Percentiles rank a stretch among this genome's conserved stretches.
Conservation (phyloP, 345 rosid species). For the Eucalyptus leucophloia region DNA sequence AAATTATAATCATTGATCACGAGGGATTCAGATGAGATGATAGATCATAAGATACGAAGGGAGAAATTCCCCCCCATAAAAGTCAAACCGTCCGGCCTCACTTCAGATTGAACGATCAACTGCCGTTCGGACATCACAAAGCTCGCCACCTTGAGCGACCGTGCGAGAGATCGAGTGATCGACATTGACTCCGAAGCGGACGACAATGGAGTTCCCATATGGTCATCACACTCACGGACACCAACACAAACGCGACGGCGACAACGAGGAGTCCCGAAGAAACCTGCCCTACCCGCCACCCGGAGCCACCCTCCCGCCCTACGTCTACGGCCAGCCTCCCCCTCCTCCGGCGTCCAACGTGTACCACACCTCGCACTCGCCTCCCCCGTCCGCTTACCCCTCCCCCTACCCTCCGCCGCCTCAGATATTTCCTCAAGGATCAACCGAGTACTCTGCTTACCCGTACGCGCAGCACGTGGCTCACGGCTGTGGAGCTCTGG, state of each 20-base stretch:
- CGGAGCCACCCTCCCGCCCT: background rate
- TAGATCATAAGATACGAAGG: background rate
- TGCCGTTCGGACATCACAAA: background rate
- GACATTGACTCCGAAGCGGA: background rate
- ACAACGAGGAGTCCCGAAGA: background rate
- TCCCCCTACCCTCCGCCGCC: slow-evolving; percentile 7
- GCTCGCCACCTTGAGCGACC: background rate
- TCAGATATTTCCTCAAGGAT: slow-evolving; percentile 27
- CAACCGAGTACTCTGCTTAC: slow-evolving; percentile 1
- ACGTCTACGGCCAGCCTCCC: slow-evolving; percentile 11
- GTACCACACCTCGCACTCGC: slow-evolving; percentile 25
- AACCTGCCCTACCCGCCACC: background rate
- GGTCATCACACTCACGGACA: slow-evolving; percentile 15
- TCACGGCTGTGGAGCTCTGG: background rate
- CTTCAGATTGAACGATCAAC: background rate
- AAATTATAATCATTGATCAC: background rate
- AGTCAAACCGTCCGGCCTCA: background rate
- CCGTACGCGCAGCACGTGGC: slow-evolving; percentile 16
- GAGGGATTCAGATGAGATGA: accelerated
- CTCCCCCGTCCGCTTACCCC: background rate
- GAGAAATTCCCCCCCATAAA: background rate
- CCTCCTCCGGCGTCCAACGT: slow-evolving; percentile 7
- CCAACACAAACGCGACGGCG: slow-evolving; percentile 6
- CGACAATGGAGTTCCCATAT: slow-evolving; percentile 32
- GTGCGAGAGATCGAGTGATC: background rate